Evolutionary conservation across 495 filamentous ascomycete genomes (phyloP).

Genomic region (Neurospora hispaniola): DNA sequence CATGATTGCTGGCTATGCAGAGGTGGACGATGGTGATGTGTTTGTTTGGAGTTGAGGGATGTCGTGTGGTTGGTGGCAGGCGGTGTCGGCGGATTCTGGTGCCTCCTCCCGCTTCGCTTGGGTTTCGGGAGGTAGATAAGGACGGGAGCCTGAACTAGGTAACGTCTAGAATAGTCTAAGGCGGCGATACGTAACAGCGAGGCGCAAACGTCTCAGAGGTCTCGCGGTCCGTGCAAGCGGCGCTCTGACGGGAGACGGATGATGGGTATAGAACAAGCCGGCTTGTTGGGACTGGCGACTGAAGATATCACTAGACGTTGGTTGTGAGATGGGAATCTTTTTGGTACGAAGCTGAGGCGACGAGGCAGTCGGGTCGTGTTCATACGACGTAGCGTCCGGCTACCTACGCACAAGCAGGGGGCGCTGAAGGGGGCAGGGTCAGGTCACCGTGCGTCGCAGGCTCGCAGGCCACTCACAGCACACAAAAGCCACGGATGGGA

Average conservation of each 20-base stretch:
- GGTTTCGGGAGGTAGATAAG: background rate
- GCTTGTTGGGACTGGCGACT: background rate
- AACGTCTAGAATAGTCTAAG: background rate
- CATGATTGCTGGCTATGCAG: constrained; percentile 14
- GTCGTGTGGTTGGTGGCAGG: background rate
- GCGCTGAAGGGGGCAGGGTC: background rate
- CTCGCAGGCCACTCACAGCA: no score
- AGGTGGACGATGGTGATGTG: background rate
- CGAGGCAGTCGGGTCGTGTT: background rate
- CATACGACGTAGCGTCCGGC: background rate
- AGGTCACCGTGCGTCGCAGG: background rate
- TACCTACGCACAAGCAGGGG: background rate
- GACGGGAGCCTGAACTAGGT: background rate
- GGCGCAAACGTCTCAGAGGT: background rate
- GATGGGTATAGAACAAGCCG: background rate
- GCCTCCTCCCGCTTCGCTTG: background rate
- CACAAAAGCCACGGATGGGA: no score
- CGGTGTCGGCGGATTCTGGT: background rate
- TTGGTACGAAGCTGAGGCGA: background rate
- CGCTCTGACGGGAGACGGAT: background rate
- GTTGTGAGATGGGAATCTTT: background rate
- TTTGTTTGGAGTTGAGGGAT: background rate
- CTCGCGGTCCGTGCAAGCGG: background rate
- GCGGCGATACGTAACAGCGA: background rate
- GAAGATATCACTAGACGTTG: background rate